These are phyloP conservation scores for Apophysomyces trapeziformis DNA, from an alignment of 371 early-diverging fungal genomes.

Conservation along the genomic window DNA sequence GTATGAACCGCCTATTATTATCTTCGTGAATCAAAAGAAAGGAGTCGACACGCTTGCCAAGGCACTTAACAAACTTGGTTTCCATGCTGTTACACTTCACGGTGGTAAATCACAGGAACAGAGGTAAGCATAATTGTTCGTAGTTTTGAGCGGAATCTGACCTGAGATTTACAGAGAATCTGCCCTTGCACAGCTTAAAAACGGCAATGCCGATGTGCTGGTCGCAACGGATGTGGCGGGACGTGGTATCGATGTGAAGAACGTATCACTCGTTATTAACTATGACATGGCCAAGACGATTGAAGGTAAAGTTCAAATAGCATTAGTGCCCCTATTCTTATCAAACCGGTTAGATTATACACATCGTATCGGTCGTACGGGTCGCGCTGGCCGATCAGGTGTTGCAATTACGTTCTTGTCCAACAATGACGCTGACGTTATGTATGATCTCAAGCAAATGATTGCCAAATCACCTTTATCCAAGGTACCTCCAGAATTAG, in stretches of 20 bases:
- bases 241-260: conserved; percentile 98
- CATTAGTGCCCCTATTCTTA: background rate
- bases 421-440: conserved; percentile 84
- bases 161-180: conserved; percentile 51
- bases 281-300: conserved; percentile 98
- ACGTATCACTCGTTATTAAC: conserved; percentile 96
- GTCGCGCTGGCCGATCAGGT: conserved; percentile 96
- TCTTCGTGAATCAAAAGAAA: conserved; percentile 97
- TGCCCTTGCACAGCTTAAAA: conserved; percentile 74
- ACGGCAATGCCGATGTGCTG: conserved; percentile 74
- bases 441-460: conserved; percentile 90
- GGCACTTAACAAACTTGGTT: conserved; percentile 72
- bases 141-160: background rate
- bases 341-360: conserved; percentile 75
- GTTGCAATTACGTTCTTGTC: conserved; percentile 92
- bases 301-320: conserved; percentile 60
- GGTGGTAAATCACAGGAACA: conserved; percentile 97
- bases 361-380: conserved; percentile 98
- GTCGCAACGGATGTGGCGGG: conserved; percentile 99
- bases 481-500: conserved; percentile 85
- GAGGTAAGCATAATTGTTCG: conserved; percentile 48
- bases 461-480: conserved; percentile 81
- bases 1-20: conserved; percentile 88
- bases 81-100: conserved; percentile 82
- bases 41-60: conserved; percentile 78